Percentiles rank a stretch among this genome's conserved stretches.
Conservation (phyloP, 331 rosid genomes). For the Rhamnella rubrinervis region DNA sequence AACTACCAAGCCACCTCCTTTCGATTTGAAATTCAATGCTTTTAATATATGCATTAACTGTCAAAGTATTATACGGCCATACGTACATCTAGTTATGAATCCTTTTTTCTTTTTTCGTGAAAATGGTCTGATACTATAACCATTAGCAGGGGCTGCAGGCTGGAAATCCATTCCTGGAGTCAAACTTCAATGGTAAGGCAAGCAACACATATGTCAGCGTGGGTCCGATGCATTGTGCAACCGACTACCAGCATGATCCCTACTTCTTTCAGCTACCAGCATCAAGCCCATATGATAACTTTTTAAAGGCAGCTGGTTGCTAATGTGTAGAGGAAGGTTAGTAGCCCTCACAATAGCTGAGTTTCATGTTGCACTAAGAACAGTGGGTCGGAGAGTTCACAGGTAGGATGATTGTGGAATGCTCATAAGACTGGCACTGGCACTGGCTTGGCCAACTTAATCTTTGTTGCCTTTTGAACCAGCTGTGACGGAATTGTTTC, state of each 20-base stretch:
- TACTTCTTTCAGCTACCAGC: conserved; percentile 64
- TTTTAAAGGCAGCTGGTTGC: conserved; percentile 82
- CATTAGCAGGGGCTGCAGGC: conserved; percentile 41
- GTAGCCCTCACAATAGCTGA: not conserved
- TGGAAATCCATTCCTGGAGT: conserved; percentile 64
- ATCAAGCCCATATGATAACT: conserved; percentile 73
- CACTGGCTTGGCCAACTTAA: too few relatives aligned
- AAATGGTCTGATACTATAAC: not conserved
- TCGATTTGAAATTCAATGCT: not conserved
- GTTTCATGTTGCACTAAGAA: not conserved
- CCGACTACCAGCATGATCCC: conserved; percentile 54
- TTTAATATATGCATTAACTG: too few relatives aligned
- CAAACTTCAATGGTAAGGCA: conserved; percentile 33
- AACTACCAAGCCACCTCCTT: not conserved
- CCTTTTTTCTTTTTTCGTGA: not conserved
- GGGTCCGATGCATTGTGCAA: conserved; percentile 51
- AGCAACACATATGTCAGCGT: conserved; percentile 34
- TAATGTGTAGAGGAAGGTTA: conserved; percentile 22
- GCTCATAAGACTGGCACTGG: not conserved
- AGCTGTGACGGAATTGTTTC: too few relatives aligned
- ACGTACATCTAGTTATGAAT: too few relatives aligned
- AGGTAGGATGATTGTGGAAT: not conserved
- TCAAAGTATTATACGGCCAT: too few relatives aligned
- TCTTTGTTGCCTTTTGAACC: not conserved
- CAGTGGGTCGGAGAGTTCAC: not conserved